These are phyloP conservation scores for Hibiscus syriacus DNA, from an alignment of 345 rosid species.

Conservation along the genomic window DNA sequence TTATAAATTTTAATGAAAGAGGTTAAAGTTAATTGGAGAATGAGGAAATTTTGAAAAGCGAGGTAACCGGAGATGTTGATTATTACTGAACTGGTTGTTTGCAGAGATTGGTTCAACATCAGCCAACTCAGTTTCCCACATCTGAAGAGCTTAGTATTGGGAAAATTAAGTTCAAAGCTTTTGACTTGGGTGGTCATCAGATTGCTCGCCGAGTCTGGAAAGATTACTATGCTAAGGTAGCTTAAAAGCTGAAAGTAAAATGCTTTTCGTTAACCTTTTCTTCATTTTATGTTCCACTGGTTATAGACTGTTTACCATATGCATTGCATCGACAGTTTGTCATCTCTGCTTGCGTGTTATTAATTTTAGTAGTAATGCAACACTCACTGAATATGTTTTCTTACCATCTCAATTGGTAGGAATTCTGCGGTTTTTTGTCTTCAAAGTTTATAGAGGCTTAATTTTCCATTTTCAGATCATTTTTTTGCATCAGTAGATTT, in stretches of 20 bases:
- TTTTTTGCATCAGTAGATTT: background rate
- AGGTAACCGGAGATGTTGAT: background rate
- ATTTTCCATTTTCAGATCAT: too few relatives aligned
- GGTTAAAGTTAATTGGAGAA: background rate
- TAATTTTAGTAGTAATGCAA: background rate
- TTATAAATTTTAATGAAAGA: background rate
- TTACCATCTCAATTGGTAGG: background rate
- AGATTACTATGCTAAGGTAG: conserved; percentile 85
- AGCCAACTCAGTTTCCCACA: conserved; percentile 85
- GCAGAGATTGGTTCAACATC: conserved; percentile 88
- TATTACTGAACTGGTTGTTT: conserved; percentile 4
- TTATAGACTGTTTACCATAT: background rate
- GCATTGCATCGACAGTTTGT: background rate
- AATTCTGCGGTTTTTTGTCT: too few relatives aligned
- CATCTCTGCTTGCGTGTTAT: background rate
- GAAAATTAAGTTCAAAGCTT: conserved; percentile 81
- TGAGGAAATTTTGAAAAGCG: background rate
- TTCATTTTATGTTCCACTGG: background rate
- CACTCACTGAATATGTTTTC: background rate
- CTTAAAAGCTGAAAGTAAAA: background rate
- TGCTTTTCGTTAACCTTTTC: background rate
- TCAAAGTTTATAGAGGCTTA: too few relatives aligned
- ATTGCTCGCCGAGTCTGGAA: conserved; percentile 91
- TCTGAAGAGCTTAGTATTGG: conserved; percentile 91
- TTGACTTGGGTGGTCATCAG: conserved; percentile 91